These are phyloP conservation scores for Aspergillus udagawae DNA, from an alignment of 2,329 filamentous ascomycete genomes.

Conservation along the genomic window DNA sequence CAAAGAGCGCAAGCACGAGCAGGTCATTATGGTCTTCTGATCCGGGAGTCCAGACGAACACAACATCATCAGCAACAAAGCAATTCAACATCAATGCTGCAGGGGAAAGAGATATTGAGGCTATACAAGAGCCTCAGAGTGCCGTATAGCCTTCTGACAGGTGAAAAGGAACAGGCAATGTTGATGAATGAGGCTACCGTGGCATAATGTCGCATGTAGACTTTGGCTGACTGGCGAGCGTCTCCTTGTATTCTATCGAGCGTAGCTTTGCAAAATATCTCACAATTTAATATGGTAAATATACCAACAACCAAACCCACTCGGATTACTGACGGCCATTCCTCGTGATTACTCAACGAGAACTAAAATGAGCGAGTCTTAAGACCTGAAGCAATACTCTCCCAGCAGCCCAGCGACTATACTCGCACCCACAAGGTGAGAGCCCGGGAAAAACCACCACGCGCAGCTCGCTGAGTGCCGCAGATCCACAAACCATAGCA, in stretches of 20 bases:
- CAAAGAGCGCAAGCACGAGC: background rate
- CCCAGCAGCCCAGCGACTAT: constrained; percentile 3
- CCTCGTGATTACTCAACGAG: background rate
- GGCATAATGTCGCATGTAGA: background rate
- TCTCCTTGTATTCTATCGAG: background rate
- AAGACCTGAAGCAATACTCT: constrained; percentile 1
- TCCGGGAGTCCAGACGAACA: background rate
- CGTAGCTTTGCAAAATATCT: background rate
- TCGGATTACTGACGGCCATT: background rate
- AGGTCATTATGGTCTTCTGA: background rate
- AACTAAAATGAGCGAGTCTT: background rate
- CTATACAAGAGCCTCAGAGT: background rate
- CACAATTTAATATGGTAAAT: background rate
- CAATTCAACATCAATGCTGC: background rate
- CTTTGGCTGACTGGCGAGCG: background rate
- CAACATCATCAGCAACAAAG: background rate
- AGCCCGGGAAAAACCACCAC: constrained; percentile 11
- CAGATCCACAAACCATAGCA: constrained; percentile 6
- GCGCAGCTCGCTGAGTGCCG: constrained; percentile 6
- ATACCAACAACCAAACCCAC: background rate
- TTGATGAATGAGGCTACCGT: background rate
- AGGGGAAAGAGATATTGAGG: background rate
- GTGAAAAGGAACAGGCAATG: background rate
- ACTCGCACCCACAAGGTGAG: constrained; percentile 3
- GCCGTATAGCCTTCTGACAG: background rate